A percentile compares a stretch with the other conserved stretches of the same genome.
phyloP scores from a whole-genome alignment of 257 asterid genomes.

The Solanum tacnaense region DNA sequence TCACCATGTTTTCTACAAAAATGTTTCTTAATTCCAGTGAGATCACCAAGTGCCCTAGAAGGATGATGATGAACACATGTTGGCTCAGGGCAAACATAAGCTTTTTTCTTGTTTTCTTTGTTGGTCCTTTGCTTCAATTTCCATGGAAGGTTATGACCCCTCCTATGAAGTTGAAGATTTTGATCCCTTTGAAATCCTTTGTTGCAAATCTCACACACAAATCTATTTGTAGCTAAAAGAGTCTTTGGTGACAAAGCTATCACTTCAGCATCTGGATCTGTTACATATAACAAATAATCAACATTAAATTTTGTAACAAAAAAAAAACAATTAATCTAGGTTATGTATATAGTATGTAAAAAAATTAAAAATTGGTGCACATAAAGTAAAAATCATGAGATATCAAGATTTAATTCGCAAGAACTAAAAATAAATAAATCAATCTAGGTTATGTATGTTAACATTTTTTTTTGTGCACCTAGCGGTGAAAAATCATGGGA shows the following conservation, averaged over 20 bases:
- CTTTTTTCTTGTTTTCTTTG: constrained; percentile 55
- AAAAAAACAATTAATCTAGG: not conserved
- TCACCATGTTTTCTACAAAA: constrained; percentile 84
- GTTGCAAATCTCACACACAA: constrained; percentile 82
- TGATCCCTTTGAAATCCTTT: constrained; percentile 96
- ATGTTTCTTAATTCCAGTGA: constrained; percentile 86
- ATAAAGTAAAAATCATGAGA: not conserved
- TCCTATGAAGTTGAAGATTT: constrained; percentile 75
- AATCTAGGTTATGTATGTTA: not conserved
- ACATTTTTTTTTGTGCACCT: not conserved
- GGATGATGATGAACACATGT: constrained; percentile 77
- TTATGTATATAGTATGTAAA: not conserved
- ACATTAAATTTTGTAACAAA: not conserved
- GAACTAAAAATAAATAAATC: not conserved
- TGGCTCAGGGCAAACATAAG: constrained; percentile 71
- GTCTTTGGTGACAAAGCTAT: constrained; percentile 72
- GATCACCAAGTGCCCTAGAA: constrained; percentile 73
- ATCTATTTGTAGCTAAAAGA: constrained; percentile 64
- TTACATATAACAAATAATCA: not conserved
- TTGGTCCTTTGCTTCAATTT: constrained; percentile 67
- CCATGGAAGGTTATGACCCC: constrained; percentile 92
- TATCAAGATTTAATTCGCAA: not conserved
- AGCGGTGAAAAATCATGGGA: not conserved
- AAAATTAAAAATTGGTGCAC: not conserved
- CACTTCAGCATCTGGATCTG: constrained; percentile 90